Percentiles rank a stretch among this genome's conserved stretches.
Conservation (phyloP, 768 basidiomycete genomes). For the Panus rudis region DNA sequence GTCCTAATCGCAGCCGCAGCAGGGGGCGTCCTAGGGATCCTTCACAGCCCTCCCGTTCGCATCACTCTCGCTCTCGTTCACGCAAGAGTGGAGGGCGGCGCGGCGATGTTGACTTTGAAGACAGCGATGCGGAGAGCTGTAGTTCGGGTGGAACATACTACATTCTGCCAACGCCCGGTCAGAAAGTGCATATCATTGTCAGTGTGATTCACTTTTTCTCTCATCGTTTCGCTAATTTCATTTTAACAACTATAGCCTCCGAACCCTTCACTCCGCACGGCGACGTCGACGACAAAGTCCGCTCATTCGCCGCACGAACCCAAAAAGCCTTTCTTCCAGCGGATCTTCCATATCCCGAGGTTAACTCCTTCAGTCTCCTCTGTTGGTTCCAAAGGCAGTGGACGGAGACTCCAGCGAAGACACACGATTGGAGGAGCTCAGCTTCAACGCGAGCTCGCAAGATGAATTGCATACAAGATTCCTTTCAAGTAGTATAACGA, state of each 20-base stretch:
- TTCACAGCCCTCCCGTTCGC: background rate
- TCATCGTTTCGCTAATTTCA: conserved; percentile 25
- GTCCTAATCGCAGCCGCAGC: conserved; percentile 12
- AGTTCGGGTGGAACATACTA: conserved; percentile 71
- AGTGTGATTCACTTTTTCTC: conserved; percentile 35
- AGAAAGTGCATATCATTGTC: conserved; percentile 71
- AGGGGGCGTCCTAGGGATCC: conserved; percentile 6
- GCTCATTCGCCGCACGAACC: conserved; percentile 51
- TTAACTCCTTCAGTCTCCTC: conserved; percentile 10
- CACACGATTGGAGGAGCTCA: conserved; percentile 11
- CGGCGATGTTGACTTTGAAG: conserved; percentile 1
- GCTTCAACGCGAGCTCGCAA: conserved; percentile 1
- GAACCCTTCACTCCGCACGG: conserved; percentile 47
- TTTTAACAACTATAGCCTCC: conserved; percentile 32
- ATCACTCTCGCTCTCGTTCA: conserved; percentile 1
- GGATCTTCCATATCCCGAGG: conserved; percentile 38
- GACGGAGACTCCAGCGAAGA: conserved; percentile 8
- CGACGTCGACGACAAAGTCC: conserved; percentile 38
- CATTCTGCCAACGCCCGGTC: conserved; percentile 61
- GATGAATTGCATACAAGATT: no score
- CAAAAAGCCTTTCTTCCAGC: conserved; percentile 53
- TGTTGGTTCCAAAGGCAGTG: conserved; percentile 2
- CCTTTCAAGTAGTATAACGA: no score
- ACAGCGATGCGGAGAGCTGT: conserved; percentile 35
- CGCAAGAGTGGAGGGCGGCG: background rate